phyloP scores from a whole-genome alignment of 768 basidiomycete species.

The Cystobasidium tubakii region DNA sequence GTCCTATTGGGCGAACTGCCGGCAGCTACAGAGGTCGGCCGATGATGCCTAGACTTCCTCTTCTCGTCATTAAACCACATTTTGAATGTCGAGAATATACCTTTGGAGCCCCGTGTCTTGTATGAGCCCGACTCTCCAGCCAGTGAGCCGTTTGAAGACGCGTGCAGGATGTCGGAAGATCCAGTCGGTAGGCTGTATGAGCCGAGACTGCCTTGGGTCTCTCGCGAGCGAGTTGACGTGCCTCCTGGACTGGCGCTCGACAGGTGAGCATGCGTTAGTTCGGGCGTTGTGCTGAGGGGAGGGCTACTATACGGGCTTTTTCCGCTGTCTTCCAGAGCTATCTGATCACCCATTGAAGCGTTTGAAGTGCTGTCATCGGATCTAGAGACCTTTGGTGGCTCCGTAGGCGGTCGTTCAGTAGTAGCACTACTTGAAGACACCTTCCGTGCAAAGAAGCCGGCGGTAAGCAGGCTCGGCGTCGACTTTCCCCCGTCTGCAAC shows the following conservation, averaged over 20 bases:
- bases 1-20: slow-evolving; percentile 29
- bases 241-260: background rate
- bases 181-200: background rate
- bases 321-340: background rate
- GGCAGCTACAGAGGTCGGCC: slow-evolving; percentile 37
- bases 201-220: slow-evolving; percentile 1
- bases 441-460: slow-evolving; percentile 34
- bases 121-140: slow-evolving; percentile 51
- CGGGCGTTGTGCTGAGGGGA: background rate
- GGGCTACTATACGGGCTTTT: background rate
- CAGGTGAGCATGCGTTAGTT: background rate
- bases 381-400: background rate
- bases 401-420: background rate
- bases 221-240: background rate
- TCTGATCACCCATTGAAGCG: too few species aligned
- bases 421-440: background rate
- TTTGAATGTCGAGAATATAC: slow-evolving; percentile 74
- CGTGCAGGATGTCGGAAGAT: background rate
- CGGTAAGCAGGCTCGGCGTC: slow-evolving; percentile 36
- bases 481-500: slow-evolving; percentile 56
- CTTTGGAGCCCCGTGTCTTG: slow-evolving; percentile 57
- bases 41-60: slow-evolving; percentile 66
- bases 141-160: slow-evolving; percentile 42
- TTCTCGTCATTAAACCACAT: slow-evolving; percentile 85
- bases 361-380: background rate